Conservation (phyloP, 495 filamentous ascomycete genomes). For the Podospora pseudoanserina region DNA sequence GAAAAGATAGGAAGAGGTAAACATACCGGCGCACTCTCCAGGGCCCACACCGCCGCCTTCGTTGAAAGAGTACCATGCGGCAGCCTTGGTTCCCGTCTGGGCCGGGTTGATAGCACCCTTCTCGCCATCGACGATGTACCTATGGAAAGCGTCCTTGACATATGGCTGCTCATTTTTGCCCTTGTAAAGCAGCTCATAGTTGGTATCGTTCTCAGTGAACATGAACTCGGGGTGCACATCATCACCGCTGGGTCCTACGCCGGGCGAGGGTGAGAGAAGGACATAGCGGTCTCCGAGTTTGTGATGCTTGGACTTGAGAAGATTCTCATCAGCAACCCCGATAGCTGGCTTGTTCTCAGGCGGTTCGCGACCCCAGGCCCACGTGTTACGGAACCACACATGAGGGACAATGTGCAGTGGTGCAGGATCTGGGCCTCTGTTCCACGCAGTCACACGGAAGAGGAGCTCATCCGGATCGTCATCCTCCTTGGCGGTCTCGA, state of each 20-base stretch:
- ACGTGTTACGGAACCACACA: slow-evolving; percentile 95
- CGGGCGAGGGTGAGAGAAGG: slow-evolving; percentile 84
- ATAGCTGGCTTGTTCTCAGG: slow-evolving; percentile 72
- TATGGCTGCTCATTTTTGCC: slow-evolving; percentile 75
- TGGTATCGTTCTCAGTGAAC: slow-evolving; percentile 95
- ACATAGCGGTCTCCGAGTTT: slow-evolving; percentile 79
- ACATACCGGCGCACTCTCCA: slow-evolving; percentile 73
- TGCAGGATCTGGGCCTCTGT: slow-evolving; percentile 84
- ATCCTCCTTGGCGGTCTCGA: slow-evolving; percentile 90
- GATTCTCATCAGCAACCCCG: slow-evolving; percentile 56
- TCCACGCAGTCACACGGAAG: slow-evolving; percentile 95
- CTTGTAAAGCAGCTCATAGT: slow-evolving; percentile 70
- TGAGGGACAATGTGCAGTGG: slow-evolving; percentile 92
- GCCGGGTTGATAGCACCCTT: slow-evolving; percentile 77
- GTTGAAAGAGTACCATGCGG: slow-evolving; percentile 89
- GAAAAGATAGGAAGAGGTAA: too few species aligned
- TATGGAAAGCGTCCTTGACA: slow-evolving; percentile 94
- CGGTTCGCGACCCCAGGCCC: slow-evolving; percentile 81
- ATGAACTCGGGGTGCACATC: slow-evolving; percentile 80
- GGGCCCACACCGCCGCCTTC: slow-evolving; percentile 81
- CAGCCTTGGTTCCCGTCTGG: slow-evolving; percentile 79
- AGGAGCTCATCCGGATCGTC: slow-evolving; percentile 86
- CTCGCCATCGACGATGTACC: slow-evolving; percentile 77
- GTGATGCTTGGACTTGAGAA: slow-evolving; percentile 69
- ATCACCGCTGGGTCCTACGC: slow-evolving; percentile 67